Evolutionary conservation across 768 basidiomycete species (phyloP), one percentile per base, ranked within the genome.

Genomic region (Clavaria fumosa): DNA sequence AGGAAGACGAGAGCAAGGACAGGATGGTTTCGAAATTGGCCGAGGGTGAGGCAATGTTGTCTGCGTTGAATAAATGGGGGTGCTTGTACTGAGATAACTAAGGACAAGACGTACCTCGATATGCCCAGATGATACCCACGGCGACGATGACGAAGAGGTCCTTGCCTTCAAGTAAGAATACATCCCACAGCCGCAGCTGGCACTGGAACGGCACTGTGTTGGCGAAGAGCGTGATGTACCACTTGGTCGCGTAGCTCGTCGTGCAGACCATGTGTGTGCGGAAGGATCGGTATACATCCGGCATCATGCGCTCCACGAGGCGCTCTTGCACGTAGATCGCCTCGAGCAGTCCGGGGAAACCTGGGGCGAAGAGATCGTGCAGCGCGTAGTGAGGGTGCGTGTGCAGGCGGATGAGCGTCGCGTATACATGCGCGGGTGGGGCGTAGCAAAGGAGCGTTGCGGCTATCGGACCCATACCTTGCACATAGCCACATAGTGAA

Each of bases 381-480:
- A 97, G 74, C 21, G 65, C 66, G 56, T 93, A 97, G 26, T 9
- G 14, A 14, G 26, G 26, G 14, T 11, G 71, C 64, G 55, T 89
- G 55, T 97, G 93, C 5, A 99, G 59, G n/a, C 78, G 75, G 31
- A 89, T 78, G 31, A 97, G 69, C 19, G 77, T 69, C 3, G 80
- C 73, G 51, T 90, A 95, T 4, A 77, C 82, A 37, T 77, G 78
- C 59, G 89, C 84, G 5, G 95, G 88, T 45, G 80, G 78, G 53
- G 89, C 80, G 55, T 97, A 97, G 59, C 83, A 90, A 9, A 96
- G 69, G 15, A 99, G 67, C 1, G 90, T 96, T 1, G 91, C 84
- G 0, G 93, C 88, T 40, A 99, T 84, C 4, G 93, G 85, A 2
- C 95, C 91, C 95, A 99, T 99, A 43, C 95, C 95, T 60, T 99